Evolutionary conservation across 73 alveolate species (phyloP).

Genomic region (Paramecium caudatum): DNA sequence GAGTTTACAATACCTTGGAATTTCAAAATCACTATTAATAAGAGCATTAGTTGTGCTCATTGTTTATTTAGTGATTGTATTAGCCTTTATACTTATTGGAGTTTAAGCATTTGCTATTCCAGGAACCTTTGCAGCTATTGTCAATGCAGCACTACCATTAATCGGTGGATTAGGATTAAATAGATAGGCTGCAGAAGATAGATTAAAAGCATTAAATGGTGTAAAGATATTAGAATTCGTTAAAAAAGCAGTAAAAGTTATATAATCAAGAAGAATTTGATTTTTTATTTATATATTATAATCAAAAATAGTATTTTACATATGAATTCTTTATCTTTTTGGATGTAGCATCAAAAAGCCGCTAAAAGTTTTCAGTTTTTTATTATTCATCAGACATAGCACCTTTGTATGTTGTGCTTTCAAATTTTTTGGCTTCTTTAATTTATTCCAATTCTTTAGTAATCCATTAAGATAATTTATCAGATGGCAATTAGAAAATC

Average conservation of each 20-base stretch:
- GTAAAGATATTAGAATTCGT: not conserved
- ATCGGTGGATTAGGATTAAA: slow-evolving; percentile 54
- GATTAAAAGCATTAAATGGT: not conserved
- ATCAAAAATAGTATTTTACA: slow-evolving; percentile 25
- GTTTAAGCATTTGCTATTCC: slow-evolving; percentile 65
- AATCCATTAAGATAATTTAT: slow-evolving; percentile 2
- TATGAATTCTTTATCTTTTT: not conserved
- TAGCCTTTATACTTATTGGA: slow-evolving; percentile 27
- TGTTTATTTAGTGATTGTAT: slow-evolving; percentile 3
- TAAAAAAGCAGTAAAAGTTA: slow-evolving; percentile 41
- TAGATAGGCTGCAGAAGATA: slow-evolving; percentile 42
- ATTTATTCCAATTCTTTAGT: slow-evolving; percentile 6
- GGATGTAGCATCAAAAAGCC: not conserved
- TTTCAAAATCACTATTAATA: slow-evolving; percentile 4
- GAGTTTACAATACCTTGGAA: slow-evolving; percentile 45
- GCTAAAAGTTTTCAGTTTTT: slow-evolving; percentile 5
- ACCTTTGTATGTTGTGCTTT: slow-evolving; percentile 12
- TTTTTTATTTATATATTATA: not conserved
- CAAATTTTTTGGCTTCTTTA: slow-evolving; percentile 29
- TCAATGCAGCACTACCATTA: slow-evolving; percentile 14
- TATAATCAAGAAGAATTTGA: slow-evolving; percentile 58
- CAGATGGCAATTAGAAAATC: not conserved
- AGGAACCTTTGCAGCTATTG: slow-evolving; percentile 63
- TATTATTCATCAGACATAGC: not conserved
- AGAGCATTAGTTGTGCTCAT: slow-evolving; percentile 1